Conservation (phyloP, 768 basidiomycete genomes). For the Tylopilus cervinicoccineus region DNA sequence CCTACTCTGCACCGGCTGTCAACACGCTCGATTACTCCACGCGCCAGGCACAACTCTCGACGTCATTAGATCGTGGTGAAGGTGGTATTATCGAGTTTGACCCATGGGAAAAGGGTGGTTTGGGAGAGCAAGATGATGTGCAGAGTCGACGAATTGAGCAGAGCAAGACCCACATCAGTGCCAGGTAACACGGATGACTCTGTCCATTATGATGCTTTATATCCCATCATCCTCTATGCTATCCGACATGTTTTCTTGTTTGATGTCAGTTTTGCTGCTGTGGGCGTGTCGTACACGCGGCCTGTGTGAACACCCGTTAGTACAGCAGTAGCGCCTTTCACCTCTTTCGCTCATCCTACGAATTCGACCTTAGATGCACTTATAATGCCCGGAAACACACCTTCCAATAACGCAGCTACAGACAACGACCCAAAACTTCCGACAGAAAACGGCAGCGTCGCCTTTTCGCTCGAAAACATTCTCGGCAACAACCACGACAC, state of each 20-base stretch:
- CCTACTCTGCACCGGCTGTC: constrained; percentile 31
- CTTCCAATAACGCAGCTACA: constrained; percentile 11
- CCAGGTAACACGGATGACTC: constrained; percentile 20
- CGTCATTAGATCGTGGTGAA: background rate
- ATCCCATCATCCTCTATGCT: constrained; percentile 10
- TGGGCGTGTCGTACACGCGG: constrained; percentile 22
- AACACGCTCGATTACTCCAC: constrained; percentile 28
- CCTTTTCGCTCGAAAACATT: constrained; percentile 68
- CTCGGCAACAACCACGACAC: constrained; percentile 59
- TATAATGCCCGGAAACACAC: constrained; percentile 21
- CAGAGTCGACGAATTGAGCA: constrained; percentile 40
- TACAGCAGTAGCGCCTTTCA: constrained; percentile 5
- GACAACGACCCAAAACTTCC: constrained; percentile 9
- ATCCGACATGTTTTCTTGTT: background rate
- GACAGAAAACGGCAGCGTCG: constrained; percentile 3
- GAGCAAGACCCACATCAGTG: constrained; percentile 32
- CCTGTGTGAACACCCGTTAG: constrained; percentile 20
- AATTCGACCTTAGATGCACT: constrained; percentile 8
- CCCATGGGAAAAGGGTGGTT: constrained; percentile 47
- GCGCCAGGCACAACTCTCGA: constrained; percentile 2
- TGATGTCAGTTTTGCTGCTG: background rate
- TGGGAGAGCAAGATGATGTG: constrained; percentile 46
- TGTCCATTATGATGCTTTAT: background rate
- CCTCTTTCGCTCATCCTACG: background rate
- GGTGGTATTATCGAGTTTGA: constrained; percentile 16